phyloP scores from a whole-genome alignment of 2,329 filamentous ascomycete species.

The Nannizzia gypsea region DNA sequence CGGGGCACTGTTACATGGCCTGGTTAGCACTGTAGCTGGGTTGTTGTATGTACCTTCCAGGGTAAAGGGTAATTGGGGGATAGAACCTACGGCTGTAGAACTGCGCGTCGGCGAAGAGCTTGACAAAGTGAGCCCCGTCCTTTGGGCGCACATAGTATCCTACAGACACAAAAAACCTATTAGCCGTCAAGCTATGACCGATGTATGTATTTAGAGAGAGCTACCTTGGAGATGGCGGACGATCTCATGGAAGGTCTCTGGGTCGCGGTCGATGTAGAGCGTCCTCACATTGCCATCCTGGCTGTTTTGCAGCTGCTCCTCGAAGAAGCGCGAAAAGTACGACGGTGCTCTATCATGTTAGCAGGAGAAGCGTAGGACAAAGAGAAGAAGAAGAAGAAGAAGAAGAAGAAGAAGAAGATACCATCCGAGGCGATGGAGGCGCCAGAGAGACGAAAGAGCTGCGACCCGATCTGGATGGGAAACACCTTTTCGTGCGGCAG shows the following conservation, averaged over 20 bases:
- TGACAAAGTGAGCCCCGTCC: conserved; percentile 79
- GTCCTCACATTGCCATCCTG: conserved; percentile 56
- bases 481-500: conserved; percentile 53
- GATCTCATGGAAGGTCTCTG: conserved; percentile 78
- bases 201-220: neutral
- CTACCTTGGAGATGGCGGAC: conserved; percentile 70
- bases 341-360: conserved; percentile 66
- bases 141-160: conserved; percentile 74
- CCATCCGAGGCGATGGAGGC: conserved; percentile 62
- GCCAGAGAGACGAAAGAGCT: conserved; percentile 57
- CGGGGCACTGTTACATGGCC: conserved; percentile 55
- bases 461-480: conserved; percentile 57
- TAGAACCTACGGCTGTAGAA: conserved; percentile 67
- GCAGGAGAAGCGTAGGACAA: conserved; percentile 16
- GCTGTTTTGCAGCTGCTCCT: conserved; percentile 60
- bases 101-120: conserved; percentile 84
- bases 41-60: neutral
- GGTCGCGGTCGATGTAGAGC: conserved; percentile 90
- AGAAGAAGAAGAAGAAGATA: conserved; percentile 27
- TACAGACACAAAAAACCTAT: conserved; percentile 15
- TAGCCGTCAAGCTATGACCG: neutral
- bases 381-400: neutral
- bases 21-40: neutral
- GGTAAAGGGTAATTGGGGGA: neutral
- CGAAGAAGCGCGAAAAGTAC: conserved; percentile 91